Conservation (phyloP, 78 protist species). For the Creolimax fragrantissima region DNA sequence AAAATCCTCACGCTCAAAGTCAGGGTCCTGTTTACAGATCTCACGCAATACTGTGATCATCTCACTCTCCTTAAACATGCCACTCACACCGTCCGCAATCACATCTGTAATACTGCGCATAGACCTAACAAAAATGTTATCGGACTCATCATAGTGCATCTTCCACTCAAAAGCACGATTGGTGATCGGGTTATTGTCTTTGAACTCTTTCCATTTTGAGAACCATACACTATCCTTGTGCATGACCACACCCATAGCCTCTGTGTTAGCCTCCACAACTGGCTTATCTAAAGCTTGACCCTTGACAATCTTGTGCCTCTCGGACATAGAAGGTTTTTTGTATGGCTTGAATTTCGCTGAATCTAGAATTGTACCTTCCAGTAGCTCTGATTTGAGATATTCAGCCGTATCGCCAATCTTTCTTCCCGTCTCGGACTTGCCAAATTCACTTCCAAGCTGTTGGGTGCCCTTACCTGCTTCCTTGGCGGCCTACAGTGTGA, state of each 20-base stretch:
- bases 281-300: background rate
- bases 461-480: background rate
- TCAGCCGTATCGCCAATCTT: background rate
- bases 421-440: background rate
- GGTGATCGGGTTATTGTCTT: background rate
- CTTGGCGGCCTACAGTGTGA: background rate
- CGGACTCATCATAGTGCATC: constrained; percentile 30
- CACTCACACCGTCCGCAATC: background rate
- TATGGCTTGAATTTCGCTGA: background rate
- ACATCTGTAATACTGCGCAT: constrained; percentile 8
- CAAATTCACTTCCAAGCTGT: background rate
- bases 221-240: background rate
- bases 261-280: background rate
- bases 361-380: background rate
- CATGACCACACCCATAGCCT: constrained; percentile 10
- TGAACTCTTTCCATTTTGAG: background rate
- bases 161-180: constrained; percentile 26
- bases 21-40: background rate
- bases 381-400: background rate
- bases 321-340: background rate
- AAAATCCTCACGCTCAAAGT: background rate
- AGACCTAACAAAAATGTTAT: constrained; percentile 14
- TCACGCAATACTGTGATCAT: background rate
- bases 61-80: constrained; percentile 9
- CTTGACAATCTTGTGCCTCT: background rate